Evolutionary conservation across 768 basidiomycete species (phyloP).

Genomic region (Tylopilus cervinicoccineus): DNA sequence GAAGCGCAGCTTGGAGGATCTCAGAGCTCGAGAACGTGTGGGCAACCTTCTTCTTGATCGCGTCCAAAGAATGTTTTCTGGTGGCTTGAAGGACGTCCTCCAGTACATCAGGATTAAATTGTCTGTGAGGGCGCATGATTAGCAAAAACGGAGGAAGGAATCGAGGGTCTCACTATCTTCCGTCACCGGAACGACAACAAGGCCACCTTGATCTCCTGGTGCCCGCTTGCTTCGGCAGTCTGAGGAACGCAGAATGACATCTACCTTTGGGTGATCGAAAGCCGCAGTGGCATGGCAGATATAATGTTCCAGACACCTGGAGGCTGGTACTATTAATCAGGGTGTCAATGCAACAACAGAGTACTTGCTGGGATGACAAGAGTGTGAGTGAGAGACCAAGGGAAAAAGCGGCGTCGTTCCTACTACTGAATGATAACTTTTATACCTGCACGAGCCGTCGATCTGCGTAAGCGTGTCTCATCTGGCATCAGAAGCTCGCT

Average conservation of each 20-base stretch:
- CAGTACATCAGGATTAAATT: not conserved
- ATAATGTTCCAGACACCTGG: not conserved
- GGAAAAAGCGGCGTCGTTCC: no score
- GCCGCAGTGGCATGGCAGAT: constrained; percentile 12
- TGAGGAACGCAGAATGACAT: not conserved
- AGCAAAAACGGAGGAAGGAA: constrained; percentile 24
- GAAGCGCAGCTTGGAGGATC: not conserved
- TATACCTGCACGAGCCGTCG: not conserved
- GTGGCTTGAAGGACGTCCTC: not conserved
- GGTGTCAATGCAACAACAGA: not conserved
- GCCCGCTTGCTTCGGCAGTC: constrained; percentile 2
- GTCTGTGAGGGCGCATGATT: constrained; percentile 9
- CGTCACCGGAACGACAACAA: constrained; percentile 15
- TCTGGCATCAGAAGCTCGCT: no score
- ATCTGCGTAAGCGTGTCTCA: not conserved
- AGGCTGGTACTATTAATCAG: no score
- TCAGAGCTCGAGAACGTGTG: not conserved
- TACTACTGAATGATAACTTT: no score
- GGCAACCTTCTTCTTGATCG: not conserved
- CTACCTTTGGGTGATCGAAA: constrained; percentile 14
- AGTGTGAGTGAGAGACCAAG: no score
- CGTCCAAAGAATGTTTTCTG: not conserved
- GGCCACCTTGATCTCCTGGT: constrained; percentile 13
- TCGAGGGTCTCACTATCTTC: constrained; percentile 23
- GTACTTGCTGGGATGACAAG: not conserved